A percentile compares a stretch with the other conserved stretches of the same genome.
Conservation (phyloP, 2,329 filamentous ascomycete genomes). For the Monilinia vaccinii-corymbosi region DNA sequence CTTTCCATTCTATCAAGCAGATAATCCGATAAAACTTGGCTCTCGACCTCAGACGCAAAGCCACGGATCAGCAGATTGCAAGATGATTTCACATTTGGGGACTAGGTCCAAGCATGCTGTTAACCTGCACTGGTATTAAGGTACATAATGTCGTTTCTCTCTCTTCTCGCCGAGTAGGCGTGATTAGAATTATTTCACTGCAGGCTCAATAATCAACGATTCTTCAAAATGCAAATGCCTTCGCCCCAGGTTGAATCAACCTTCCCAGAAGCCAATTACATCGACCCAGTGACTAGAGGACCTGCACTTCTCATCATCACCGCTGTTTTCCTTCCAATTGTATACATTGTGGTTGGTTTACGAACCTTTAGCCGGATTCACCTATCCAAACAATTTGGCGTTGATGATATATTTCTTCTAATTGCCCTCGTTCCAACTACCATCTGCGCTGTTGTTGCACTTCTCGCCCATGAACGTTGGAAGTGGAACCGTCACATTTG, state of each 20-base stretch:
- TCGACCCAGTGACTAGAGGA: conserved; percentile 37
- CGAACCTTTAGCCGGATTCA: conserved; percentile 38
- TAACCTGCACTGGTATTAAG: background rate
- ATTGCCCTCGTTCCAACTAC: conserved; percentile 30
- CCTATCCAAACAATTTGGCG: conserved; percentile 37
- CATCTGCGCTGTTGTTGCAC: conserved; percentile 29
- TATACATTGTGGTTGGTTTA: conserved; percentile 33
- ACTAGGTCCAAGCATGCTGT: background rate
- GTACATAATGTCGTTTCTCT: background rate
- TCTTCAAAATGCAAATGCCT: conserved; percentile 6
- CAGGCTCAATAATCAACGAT: conserved; percentile 1
- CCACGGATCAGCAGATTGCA: background rate
- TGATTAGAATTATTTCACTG: background rate
- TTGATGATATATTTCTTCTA: conserved; percentile 39
- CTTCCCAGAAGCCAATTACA: conserved; percentile 36
- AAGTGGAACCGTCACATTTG: conserved; percentile 35
- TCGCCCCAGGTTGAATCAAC: background rate
- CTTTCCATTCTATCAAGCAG: background rate
- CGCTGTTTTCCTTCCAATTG: conserved; percentile 32
- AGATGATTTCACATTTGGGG: background rate
- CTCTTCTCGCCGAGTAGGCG: background rate
- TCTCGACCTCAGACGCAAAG: background rate
- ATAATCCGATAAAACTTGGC: background rate
- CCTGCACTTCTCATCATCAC: conserved; percentile 35
- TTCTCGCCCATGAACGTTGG: conserved; percentile 29